phyloP scores from a whole-genome alignment of 2,329 filamentous ascomycete genomes.

The Neofusicoccum kwambonambiense region DNA sequence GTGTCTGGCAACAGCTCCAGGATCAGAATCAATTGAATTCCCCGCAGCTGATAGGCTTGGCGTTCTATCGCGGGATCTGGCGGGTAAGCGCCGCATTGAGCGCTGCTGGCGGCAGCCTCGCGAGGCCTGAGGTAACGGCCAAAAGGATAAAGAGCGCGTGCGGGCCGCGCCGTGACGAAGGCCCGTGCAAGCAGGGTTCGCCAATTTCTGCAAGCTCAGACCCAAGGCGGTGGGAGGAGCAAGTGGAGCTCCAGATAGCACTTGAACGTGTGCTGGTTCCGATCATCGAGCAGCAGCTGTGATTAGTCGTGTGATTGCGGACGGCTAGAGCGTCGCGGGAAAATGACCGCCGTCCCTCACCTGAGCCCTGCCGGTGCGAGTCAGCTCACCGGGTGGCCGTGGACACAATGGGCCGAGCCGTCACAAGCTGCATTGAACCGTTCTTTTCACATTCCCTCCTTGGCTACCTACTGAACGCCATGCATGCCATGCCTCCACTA shows the following conservation, averaged over 20 bases:
- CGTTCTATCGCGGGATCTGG: neutral
- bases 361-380: neutral
- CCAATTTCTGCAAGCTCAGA: neutral
- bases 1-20: neutral
- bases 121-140: no score
- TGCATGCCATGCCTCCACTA: slow-evolving; percentile 16
- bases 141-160: neutral
- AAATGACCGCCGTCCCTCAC: neutral
- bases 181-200: neutral
- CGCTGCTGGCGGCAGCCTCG: neutral
- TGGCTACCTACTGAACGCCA: slow-evolving; percentile 15
- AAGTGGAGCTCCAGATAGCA: neutral
- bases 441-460: slow-evolving; percentile 10
- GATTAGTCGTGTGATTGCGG: neutral
- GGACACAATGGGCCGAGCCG: neutral
- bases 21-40: neutral
- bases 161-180: neutral
- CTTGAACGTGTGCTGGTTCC: neutral
- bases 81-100: neutral
- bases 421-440: neutral
- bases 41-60: neutral
- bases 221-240: neutral
- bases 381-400: neutral
- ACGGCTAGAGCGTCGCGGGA: neutral
- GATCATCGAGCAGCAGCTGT: neutral